These are phyloP conservation scores for Oryza meyeriana DNA, from an alignment of 176 grass and related monocot genomes.

Conservation along the genomic window DNA sequence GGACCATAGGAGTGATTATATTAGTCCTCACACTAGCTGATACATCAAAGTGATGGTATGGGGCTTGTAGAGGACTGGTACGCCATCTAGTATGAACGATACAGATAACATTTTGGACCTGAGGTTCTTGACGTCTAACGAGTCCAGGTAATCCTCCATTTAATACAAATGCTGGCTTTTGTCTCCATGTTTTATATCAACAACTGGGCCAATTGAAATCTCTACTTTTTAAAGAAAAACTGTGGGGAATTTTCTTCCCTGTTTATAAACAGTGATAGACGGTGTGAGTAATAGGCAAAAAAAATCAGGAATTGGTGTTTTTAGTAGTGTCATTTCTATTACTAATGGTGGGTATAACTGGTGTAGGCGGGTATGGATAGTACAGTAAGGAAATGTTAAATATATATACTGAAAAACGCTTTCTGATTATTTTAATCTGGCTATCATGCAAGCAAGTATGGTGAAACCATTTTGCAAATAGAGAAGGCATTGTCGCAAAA, in stretches of 20 bases:
- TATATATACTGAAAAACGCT: neutral
- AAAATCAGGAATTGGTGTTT: neutral
- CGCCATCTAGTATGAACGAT: neutral
- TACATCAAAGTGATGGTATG: neutral
- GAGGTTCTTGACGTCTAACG: neutral
- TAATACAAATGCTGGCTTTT: neutral
- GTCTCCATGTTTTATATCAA: slow-evolving; percentile 24
- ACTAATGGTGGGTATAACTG: neutral
- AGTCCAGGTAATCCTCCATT: neutral
- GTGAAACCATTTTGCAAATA: neutral
- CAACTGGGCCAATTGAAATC: neutral
- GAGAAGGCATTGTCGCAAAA: neutral
- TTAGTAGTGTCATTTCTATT: neutral
- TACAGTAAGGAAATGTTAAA: neutral
- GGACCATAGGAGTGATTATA: neutral
- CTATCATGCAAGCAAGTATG: neutral
- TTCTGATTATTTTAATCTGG: neutral
- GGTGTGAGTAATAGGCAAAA: neutral
- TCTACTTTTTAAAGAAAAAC: neutral
- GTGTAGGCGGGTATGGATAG: slow-evolving; percentile 1
- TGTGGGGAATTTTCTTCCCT: neutral
- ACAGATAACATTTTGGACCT: neutral
- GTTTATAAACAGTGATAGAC: neutral
- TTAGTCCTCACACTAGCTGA: neutral
- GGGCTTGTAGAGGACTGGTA: neutral